Conservation (phyloP, 2,329 filamentous ascomycete genomes). For the Alternaria brassicae region DNA sequence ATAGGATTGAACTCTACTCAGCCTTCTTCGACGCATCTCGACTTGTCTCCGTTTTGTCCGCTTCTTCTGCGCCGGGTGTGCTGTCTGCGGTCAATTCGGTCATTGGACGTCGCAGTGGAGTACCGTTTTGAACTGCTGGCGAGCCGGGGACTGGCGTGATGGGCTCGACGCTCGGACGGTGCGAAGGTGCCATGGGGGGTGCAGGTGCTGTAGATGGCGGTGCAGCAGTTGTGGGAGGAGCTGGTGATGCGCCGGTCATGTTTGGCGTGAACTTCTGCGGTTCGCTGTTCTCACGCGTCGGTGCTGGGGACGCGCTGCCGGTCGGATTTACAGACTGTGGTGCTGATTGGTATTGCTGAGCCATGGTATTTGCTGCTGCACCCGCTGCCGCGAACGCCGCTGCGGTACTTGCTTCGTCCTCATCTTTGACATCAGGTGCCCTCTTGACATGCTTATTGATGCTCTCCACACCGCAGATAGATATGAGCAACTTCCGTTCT, state of each 20-base stretch:
- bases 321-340: conserved; percentile 7
- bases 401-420: conserved; percentile 35
- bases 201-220: conserved; percentile 16
- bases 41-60: conserved; percentile 11
- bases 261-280: conserved; percentile 40
- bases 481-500: conserved; percentile 33
- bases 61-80: conserved; percentile 16
- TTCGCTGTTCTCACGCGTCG: conserved; percentile 16
- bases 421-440: conserved; percentile 18
- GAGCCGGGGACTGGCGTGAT: conserved; percentile 47
- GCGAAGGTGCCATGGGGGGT: conserved; percentile 23
- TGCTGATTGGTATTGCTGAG: conserved; percentile 3
- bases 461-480: conserved; percentile 34
- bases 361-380: conserved; percentile 33
- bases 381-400: conserved; percentile 47
- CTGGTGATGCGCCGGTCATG: conserved; percentile 30
- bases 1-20: conserved; percentile 11
- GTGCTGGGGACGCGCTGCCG: conserved; percentile 8
- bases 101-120: conserved; percentile 28
- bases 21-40: not conserved
- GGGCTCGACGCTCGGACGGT: conserved; percentile 47
- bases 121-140: conserved; percentile 38
- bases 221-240: conserved; percentile 6
- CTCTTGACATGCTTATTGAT: conserved; percentile 26
- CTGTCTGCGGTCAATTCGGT: conserved; percentile 25